A percentile compares a stretch with the other conserved stretches of the same genome.
phyloP scores from a whole-genome alignment of 1,284 basidiomycete genomes.

The Singerocomus inundabilis region DNA sequence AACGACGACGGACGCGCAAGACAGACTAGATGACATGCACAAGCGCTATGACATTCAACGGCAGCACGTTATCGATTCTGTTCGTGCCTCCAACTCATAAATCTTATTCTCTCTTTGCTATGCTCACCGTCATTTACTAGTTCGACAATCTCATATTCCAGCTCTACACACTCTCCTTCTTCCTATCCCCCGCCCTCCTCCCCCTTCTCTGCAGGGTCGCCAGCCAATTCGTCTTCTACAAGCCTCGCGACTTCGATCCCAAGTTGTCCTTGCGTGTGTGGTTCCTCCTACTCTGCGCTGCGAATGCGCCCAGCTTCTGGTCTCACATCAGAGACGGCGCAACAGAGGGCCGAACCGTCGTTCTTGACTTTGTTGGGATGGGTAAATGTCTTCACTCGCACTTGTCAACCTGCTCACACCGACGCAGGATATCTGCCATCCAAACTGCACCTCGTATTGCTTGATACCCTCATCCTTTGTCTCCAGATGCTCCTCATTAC shows the following conservation, averaged over 20 bases:
- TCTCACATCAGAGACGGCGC: slow-evolving; percentile 52
- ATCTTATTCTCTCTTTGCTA: too few relatives aligned
- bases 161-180: slow-evolving; percentile 70
- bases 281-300: slow-evolving; percentile 53
- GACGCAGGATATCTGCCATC: slow-evolving; percentile 57
- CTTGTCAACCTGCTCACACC: slow-evolving; percentile 11
- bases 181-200: slow-evolving; percentile 66
- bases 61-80: slow-evolving; percentile 71
- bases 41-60: slow-evolving; percentile 70
- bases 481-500: slow-evolving; percentile 63
- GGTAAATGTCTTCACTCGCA: slow-evolving; percentile 43
- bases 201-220: slow-evolving; percentile 51
- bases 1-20: slow-evolving; percentile 19
- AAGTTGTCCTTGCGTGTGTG: slow-evolving; percentile 62
- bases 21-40: slow-evolving; percentile 61
- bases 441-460: slow-evolving; percentile 56
- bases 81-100: slow-evolving; percentile 38
- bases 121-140: slow-evolving; percentile 38
- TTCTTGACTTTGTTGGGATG: slow-evolving; percentile 76
- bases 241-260: slow-evolving; percentile 61
- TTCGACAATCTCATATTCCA: slow-evolving; percentile 70
- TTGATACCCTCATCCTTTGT: slow-evolving; percentile 64
- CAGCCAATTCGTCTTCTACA: slow-evolving; percentile 62
- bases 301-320: slow-evolving; percentile 62
- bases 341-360: slow-evolving; percentile 52